Evolutionary conservation across 2,329 filamentous ascomycete species (phyloP), one percentile per base, ranked within the genome.

Genomic region (Arthrobotrys sinensis): DNA sequence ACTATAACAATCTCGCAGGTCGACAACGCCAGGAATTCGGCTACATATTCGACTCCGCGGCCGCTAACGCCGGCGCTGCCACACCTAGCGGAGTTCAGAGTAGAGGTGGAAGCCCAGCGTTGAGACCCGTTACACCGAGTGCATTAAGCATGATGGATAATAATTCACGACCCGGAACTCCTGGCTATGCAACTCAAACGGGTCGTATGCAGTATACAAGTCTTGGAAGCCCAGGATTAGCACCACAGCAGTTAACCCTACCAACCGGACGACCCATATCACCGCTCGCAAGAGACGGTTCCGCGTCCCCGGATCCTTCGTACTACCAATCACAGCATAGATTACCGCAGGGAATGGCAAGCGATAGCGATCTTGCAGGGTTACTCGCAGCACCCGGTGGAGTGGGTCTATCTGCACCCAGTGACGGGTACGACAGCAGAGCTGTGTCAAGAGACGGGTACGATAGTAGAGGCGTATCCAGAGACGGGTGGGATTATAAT

Each of bases 321-420:
- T 55, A 43, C 14, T 75, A 68, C 53, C 55, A 50, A 32, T 16
- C 21, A 40, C 48, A 34, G 28, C 36, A 34, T 21, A 55, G 48
- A 32, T 14, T 67, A 67, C 45, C 55, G 50, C 12, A 66, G 34
- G 71, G n/a, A 19, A 45, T 28, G 50, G 73, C 57, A 2, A 77
- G 73, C 28, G 57, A 71, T n/a, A 77, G 50, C n/a, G 73, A 77
- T 66, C 43, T 77, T 8, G 45, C 73, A 0, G 66, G 66, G 4
- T 62, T 77, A 53, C 43, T 77, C 3, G 38, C 21, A 4, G 52
- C 48, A 5, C 60, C 57, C n/a, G 60, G 65, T 50, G 52, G 45
- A 7, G 52, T 67, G 40, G 73, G 66, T 14, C 10, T 38, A 14
- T 45, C 70, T 12, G 48, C 57, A 8, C 45, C 53, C 2, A 14